Evolutionary conservation across 1,284 basidiomycete genomes (phyloP), one percentile per base, ranked within the genome.

Genomic region (Xerocomus nothofagi): DNA sequence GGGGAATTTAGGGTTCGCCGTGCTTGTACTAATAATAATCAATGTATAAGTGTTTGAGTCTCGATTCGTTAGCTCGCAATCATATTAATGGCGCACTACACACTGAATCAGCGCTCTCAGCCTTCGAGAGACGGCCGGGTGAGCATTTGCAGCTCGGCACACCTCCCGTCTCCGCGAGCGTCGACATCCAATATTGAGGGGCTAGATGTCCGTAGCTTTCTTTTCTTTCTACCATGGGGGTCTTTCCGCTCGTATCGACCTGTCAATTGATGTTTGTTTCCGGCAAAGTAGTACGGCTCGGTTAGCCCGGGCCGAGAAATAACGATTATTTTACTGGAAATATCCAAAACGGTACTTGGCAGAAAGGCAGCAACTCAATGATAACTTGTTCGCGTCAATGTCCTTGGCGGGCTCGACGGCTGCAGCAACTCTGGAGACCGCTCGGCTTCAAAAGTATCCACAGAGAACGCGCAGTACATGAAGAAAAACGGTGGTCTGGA

Each of bases 401-500:
- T 63, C 43, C 59, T 42, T 51, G 63, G 56, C 52, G 39, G 18
- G 49, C 44, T 27, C 49, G 48, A 47, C 55, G 44, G 41, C 49
- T 58, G 26, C 54, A 53, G 29, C 45, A 39, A 24, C 42, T 57
- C 21, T 54, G 63, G 52, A 44, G 39, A 44, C 43, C 49, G 12
- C 18, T 37, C 12, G 0, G 3, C 20, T 7, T 51, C 30, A 49
- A 51, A 29, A 42, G 30, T 21, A 21, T 55, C 3, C 56, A 60
- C 17, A 44, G 58, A 36, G 23, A 55, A 23, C 58, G 63, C 31
- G 46, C 52, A 3, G 27, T 36, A 20, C 53, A 54, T 29, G 54
- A 68, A 15, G 74, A 77, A 50, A 53, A 58, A 3, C 57, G 74
- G 39, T 81, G 78, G 80, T 74, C 76, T 15, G 88, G 82, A 8